Conservation (phyloP, 192 early-diverging fungal genomes). For the Funneliformis mosseae region DNA sequence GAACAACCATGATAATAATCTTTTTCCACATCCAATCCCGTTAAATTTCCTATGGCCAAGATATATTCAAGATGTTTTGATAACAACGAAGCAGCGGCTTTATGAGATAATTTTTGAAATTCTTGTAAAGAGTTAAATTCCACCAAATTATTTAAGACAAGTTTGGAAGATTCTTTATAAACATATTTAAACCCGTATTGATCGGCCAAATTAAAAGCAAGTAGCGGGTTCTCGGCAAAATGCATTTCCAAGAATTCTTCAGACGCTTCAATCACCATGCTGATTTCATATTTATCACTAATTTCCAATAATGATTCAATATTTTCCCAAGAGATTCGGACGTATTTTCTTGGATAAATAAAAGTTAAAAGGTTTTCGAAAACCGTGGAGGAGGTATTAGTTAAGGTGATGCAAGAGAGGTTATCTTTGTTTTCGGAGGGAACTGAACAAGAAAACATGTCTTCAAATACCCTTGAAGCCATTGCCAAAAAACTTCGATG, state of each 20-base stretch:
- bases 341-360: neutral
- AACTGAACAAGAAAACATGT: neutral
- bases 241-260: neutral
- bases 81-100: neutral
- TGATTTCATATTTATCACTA: constrained; percentile 4
- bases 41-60: neutral
- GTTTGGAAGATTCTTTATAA: constrained; percentile 24
- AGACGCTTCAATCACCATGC: neutral
- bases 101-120: constrained; percentile 2
- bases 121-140: neutral
- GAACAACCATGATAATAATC: neutral
- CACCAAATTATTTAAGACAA: constrained; percentile 5
- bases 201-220: neutral
- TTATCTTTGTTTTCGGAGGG: neutral
- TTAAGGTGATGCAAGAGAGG: neutral
- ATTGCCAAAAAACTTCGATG: neutral
- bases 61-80: constrained; percentile 5
- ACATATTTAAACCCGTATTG: neutral
- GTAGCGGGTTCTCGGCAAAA: neutral
- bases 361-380: neutral
- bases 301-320: neutral
- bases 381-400: neutral
- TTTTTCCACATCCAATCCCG: neutral
- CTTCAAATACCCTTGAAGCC: constrained; percentile 9
- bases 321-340: neutral